Conservation (phyloP, 192 early-diverging fungal species). For the Mortierella antarctica region DNA sequence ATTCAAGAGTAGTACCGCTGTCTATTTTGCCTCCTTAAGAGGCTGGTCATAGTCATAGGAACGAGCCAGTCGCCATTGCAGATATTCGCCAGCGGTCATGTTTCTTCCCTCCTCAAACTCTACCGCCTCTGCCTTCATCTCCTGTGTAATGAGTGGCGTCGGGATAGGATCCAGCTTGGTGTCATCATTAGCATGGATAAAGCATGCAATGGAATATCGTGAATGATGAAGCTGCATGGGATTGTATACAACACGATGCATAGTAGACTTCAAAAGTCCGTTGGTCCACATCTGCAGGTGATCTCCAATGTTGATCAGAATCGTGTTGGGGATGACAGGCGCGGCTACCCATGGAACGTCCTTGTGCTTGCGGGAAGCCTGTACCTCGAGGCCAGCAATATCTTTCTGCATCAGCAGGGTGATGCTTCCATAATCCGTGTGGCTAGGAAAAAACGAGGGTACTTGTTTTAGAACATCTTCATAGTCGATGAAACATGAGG, state of each 20-base stretch:
- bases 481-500: background rate
- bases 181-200: conserved; percentile 65
- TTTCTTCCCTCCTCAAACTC: conserved; percentile 51
- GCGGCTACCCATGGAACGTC: conserved; percentile 66
- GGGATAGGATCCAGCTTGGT: conserved; percentile 62
- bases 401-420: conserved; percentile 77
- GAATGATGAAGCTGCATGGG: conserved; percentile 60
- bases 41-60: conserved; percentile 38
- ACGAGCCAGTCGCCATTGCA: conserved; percentile 51
- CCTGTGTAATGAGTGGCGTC: conserved; percentile 37
- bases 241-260: conserved; percentile 68
- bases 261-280: conserved; percentile 68
- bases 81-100: conserved; percentile 66
- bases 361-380: conserved; percentile 47
- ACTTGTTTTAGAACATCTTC: background rate
- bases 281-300: conserved; percentile 74
- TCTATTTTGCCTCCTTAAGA: background rate
- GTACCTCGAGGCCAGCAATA: conserved; percentile 66
- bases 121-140: conserved; percentile 24
- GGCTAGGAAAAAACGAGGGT: conserved; percentile 29
- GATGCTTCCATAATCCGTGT: conserved; percentile 77
- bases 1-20: no score
- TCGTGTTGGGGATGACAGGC: conserved; percentile 62
- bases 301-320: conserved; percentile 74
- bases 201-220: conserved; percentile 72